These are phyloP conservation scores for Gossypioides kirkii DNA, from an alignment of 345 rosid species.

Conservation along the genomic window DNA sequence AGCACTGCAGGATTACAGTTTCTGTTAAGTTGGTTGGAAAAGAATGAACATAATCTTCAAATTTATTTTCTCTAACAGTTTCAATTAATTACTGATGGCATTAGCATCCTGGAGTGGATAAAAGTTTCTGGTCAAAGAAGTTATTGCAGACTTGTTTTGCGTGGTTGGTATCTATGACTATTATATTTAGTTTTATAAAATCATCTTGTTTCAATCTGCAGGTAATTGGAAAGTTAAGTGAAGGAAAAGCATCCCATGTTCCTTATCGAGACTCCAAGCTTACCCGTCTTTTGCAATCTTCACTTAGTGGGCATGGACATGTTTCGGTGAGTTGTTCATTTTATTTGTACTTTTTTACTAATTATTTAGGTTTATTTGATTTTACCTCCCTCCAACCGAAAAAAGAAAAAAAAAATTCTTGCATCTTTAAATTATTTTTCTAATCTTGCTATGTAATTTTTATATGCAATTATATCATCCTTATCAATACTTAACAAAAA, in stretches of 20 bases:
- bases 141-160: not conserved
- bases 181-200: conserved; percentile 10
- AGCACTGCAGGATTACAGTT: not conserved
- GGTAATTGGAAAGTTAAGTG: conserved; percentile 98
- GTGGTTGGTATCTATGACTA: not conserved
- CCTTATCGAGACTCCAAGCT: conserved; percentile 99
- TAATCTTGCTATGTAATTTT: not conserved
- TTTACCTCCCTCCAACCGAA: not conserved
- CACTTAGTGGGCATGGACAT: conserved; percentile 95
- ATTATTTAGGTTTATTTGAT: not conserved
- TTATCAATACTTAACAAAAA: not conserved
- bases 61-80: not conserved
- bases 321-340: conserved; percentile 69
- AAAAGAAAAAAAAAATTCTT: not conserved
- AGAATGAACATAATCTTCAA: not conserved
- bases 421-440: not conserved
- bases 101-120: not conserved
- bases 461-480: not conserved
- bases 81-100: not conserved
- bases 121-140: not conserved
- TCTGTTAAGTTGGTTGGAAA: conserved; percentile 4
- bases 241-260: conserved; percentile 98
- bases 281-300: conserved; percentile 97
- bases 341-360: not conserved
- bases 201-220: conserved; percentile 34